phyloP scores from a whole-genome alignment of 2,329 filamentous ascomycete species.

The Fusarium lyarnte region DNA sequence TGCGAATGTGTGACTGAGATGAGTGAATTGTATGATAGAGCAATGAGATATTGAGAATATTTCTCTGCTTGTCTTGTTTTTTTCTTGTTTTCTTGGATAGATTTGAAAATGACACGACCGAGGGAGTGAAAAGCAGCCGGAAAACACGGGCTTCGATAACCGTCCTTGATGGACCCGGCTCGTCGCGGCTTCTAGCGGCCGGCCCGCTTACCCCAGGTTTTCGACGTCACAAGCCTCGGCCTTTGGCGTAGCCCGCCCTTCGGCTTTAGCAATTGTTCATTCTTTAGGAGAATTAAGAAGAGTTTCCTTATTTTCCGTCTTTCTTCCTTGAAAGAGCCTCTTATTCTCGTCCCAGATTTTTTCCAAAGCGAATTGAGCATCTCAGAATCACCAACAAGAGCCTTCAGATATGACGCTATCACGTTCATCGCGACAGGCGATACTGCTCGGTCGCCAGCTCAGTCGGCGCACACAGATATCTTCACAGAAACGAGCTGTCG shows the following conservation, averaged over 20 bases:
- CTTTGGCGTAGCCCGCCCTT: slow-evolving; percentile 26
- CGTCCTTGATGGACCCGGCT: slow-evolving; percentile 26
- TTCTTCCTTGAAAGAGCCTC: slow-evolving; percentile 13
- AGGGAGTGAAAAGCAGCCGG: slow-evolving; percentile 32
- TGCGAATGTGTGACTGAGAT: slow-evolving; percentile 15
- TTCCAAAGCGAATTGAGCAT: neutral
- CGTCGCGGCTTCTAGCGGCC: slow-evolving; percentile 38
- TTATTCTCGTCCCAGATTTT: slow-evolving; percentile 1
- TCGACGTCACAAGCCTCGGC: slow-evolving; percentile 44
- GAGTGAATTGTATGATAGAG: neutral
- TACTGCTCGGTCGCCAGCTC: slow-evolving; percentile 50
- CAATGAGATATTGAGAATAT: neutral
- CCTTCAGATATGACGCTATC: slow-evolving; percentile 56
- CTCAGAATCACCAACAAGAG: neutral
- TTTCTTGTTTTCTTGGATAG: neutral
- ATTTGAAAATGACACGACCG: slow-evolving; percentile 16
- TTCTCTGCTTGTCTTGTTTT: slow-evolving; percentile 6
- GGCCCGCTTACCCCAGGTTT: slow-evolving; percentile 43
- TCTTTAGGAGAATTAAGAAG: slow-evolving; percentile 19
- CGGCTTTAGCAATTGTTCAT: slow-evolving; percentile 11
- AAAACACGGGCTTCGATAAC: slow-evolving; percentile 32
- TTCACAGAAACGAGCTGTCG: slow-evolving; percentile 58
- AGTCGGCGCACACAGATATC: slow-evolving; percentile 47
- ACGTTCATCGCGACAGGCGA: slow-evolving; percentile 57
- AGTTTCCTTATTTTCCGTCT: neutral